A percentile compares a stretch with the other conserved stretches of the same genome.
phyloP scores from a whole-genome alignment of 257 asterid genomes.

The Solanum commersonii region DNA sequence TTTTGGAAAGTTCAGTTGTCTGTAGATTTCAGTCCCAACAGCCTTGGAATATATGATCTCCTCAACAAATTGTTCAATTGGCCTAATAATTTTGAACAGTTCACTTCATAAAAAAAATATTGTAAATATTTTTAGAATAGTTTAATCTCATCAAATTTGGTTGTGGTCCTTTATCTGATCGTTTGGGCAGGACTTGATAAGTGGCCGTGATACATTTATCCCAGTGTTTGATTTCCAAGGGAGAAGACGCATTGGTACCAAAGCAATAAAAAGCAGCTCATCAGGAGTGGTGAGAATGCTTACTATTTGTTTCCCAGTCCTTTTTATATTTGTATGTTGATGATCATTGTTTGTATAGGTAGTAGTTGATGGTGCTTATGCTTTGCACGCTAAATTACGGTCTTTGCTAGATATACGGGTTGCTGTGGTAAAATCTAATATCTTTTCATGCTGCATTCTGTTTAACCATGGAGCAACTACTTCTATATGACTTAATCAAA shows the following conservation, averaged over 20 bases:
- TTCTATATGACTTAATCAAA: conserved; percentile 6
- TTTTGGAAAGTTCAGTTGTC: neutral
- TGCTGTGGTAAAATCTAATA: conserved; percentile 73
- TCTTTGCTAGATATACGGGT: conserved; percentile 96
- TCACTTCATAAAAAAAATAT: neutral
- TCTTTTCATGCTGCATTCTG: neutral
- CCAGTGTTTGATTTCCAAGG: conserved; percentile 85
- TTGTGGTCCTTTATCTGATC: neutral
- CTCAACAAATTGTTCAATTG: neutral
- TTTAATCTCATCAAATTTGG: neutral
- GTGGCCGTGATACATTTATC: conserved; percentile 59
- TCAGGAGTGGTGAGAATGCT: conserved; percentile 80
- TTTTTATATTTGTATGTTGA: neutral
- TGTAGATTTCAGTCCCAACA: neutral
- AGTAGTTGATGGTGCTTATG: conserved; percentile 94
- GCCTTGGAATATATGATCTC: neutral
- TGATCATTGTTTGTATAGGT: conserved; percentile 40
- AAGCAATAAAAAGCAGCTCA: conserved; percentile 41
- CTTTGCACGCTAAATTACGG: conserved; percentile 82
- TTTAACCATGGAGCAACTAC: neutral
- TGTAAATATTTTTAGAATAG: neutral
- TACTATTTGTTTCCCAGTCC: neutral
- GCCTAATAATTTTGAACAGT: neutral
- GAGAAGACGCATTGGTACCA: conserved; percentile 67
- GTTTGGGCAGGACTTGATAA: conserved; percentile 63